A percentile compares a stretch with the other conserved stretches of the same genome.
Conservation (phyloP, 106 monocot species). For the Amphibolis antarctica region DNA sequence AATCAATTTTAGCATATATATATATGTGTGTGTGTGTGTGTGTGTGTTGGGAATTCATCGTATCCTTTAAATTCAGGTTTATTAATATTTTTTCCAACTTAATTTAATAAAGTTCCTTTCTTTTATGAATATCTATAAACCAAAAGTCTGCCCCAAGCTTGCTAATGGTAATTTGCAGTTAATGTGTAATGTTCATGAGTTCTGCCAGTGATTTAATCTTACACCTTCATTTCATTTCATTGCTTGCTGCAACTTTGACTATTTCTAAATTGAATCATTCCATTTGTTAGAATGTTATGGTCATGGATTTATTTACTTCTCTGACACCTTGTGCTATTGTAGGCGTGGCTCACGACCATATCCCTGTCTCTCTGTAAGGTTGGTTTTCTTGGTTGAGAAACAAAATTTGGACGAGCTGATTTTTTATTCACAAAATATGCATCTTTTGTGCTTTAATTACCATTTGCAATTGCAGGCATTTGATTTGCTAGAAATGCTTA, state of each 20-base stretch:
- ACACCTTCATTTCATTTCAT: slow-evolving; percentile 1
- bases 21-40: no score
- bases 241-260: not conserved
- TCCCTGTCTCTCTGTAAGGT: slow-evolving; percentile 87
- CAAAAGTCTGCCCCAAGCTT: not conserved
- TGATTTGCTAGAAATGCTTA: slow-evolving; percentile 91
- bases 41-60: no score
- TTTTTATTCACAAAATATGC: not conserved
- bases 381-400: slow-evolving; percentile 3
- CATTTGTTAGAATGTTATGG: not conserved
- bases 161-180: not conserved
- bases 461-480: slow-evolving; percentile 53
- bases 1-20: no score
- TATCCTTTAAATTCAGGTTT: no score
- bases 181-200: no score
- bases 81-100: no score
- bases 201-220: no score
- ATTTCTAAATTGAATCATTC: no score
- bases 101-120: no score
- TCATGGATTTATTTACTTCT: not conserved
- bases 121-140: no score
- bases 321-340: slow-evolving; percentile 12
- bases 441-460: not conserved
- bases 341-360: slow-evolving; percentile 86
- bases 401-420: not conserved